Base-by-base conservation (phyloP, 495 filamentous ascomycete species). In the Neurospora pannonica region DNA sequence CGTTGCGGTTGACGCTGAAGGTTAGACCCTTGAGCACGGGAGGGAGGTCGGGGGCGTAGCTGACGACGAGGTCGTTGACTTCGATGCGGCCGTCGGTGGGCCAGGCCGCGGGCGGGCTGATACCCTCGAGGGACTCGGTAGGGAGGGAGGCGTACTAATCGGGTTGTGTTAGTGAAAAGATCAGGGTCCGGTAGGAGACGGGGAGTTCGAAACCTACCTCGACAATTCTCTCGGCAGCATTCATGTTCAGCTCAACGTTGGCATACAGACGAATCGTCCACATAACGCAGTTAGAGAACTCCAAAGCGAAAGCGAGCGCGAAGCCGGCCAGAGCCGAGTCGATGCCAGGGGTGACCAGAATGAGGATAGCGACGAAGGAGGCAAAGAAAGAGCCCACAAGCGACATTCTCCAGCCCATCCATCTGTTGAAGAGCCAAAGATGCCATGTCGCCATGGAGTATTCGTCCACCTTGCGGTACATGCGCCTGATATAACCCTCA, bases 251-350 rank as follows among this genome's bases (percentile, higher is more conserved):
- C 76, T 97, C 93, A 0, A 90, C 78, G 72, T 89, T 89, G 5
- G 90, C 86, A 77, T 91, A 92, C 17, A 86, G 80, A 0, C 90
- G 85, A 38, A 92, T 84, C 0, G 86, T 85, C 87, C 87, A 89
- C 74, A 89, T 88, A 72, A 94, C 81, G 37, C 82, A 77, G 73
- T 72, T 69, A 2, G 86, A 84, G 75, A 86, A 89, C 74, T 90
- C 85, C 60, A 87, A 85, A 2, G 86, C 87, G 74, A 90, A 92
- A 54, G 79, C 82, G 48, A 94, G 81, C 13, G 93, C 92, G 74
- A 97, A 97, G 1, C 94, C 94, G 11, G 94, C 94, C 24, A 96
- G 84, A 0, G 92, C 86, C 5, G 93, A 90, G 46, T 92, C 90
- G 71, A 95, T 92, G 11, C 82, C 83, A 0, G 89, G 88, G 0